Conservation (phyloP, 768 basidiomycete species). For the Tulasnella sp. region DNA sequence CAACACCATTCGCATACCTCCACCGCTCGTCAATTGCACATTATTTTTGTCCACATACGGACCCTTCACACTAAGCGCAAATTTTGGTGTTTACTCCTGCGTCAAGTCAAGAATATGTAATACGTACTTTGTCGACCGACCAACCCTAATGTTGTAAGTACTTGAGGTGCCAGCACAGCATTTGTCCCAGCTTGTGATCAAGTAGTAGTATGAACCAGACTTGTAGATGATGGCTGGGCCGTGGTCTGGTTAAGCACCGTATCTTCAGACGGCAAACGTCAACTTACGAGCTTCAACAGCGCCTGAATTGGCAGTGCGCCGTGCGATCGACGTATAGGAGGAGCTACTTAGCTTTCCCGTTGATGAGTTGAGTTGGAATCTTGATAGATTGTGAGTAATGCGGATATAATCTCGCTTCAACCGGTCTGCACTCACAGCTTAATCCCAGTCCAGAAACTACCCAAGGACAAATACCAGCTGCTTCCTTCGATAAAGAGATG, state of each 20-base stretch:
- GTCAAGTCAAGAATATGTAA: no score
- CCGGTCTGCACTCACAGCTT: slow-evolving; percentile 32
- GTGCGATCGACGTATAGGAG: slow-evolving; percentile 33
- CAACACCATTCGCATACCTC: no score
- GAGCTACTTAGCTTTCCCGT: slow-evolving; percentile 32
- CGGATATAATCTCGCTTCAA: no score
- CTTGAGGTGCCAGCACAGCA: slow-evolving; percentile 42
- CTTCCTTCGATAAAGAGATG: slow-evolving; percentile 30
- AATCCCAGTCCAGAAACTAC: slow-evolving; percentile 47
- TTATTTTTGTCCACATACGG: slow-evolving; percentile 37
- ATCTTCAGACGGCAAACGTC: no score
- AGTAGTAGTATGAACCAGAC: slow-evolving; percentile 36
- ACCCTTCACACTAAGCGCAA: slow-evolving; percentile 33
- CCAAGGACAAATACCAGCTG: slow-evolving; percentile 40
- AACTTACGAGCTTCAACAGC: slow-evolving; percentile 44
- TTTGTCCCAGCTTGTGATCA: slow-evolving; percentile 44
- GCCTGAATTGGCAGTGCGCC: slow-evolving; percentile 33
- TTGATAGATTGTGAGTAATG: no score
- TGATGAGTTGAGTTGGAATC: slow-evolving; percentile 28
- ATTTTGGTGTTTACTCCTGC: slow-evolving; percentile 44
- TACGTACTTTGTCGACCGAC: no score
- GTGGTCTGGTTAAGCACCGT: no score
- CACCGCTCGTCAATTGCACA: slow-evolving; percentile 34
- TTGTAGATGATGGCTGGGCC: slow-evolving; percentile 36
- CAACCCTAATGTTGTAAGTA: no score